A percentile compares a stretch with the other conserved stretches of the same genome.
These are phyloP conservation scores for Leccinum longicurvipes DNA, from an alignment of 768 basidiomycete species.

Conservation along the genomic window DNA sequence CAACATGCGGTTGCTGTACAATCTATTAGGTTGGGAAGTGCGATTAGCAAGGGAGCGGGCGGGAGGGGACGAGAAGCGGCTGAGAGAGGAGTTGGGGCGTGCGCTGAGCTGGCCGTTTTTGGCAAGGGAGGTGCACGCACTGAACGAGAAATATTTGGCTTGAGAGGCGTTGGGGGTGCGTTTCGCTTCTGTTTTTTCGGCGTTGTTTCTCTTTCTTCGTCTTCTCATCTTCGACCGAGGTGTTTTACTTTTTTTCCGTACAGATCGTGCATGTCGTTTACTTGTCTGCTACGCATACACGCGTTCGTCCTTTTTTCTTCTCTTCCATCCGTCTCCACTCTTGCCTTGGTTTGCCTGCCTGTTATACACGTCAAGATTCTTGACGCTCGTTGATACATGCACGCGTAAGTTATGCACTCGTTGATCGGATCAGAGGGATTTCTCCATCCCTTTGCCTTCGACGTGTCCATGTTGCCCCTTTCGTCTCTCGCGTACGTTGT, in stretches of 20 bases:
- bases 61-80: slow-evolving; percentile 44
- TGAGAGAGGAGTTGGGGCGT: slow-evolving; percentile 59
- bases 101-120: slow-evolving; percentile 83
- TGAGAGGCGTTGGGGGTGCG: slow-evolving; percentile 26
- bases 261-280: too few relatives aligned
- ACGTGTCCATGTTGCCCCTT: neutral
- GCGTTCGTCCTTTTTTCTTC: neutral
- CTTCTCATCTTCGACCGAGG: neutral
- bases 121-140: slow-evolving; percentile 76
- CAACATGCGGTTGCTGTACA: slow-evolving; percentile 93
- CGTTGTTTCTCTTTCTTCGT: neutral
- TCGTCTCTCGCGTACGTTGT: neutral
- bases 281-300: neutral
- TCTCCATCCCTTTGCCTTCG: neutral
- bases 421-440: too few relatives aligned
- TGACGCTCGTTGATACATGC: neutral
- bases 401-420: neutral
- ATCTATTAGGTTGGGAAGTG: slow-evolving; percentile 93
- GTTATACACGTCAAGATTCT: neutral
- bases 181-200: neutral
- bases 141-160: slow-evolving; percentile 81
- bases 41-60: slow-evolving; percentile 79
- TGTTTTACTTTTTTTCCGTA: neutral
- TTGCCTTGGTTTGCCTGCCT: neutral
- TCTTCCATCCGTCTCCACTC: neutral